Conservation (phyloP, 2,329 filamentous ascomycete genomes). For the Epichloe typhina region DNA sequence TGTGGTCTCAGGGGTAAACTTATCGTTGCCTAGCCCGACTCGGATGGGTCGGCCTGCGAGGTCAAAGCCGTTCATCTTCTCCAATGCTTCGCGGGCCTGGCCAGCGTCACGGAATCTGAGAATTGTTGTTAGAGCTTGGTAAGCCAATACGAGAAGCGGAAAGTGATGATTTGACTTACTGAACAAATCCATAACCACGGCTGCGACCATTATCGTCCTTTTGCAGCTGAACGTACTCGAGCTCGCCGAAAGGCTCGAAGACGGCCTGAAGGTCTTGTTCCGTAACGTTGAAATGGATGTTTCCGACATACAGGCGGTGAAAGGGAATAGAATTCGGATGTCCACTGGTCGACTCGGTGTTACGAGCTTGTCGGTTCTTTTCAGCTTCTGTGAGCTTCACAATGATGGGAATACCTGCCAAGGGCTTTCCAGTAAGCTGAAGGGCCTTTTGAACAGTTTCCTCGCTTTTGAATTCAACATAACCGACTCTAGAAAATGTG, state of each 20-base stretch:
- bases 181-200: conserved; percentile 94
- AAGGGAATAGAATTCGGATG: conserved; percentile 82
- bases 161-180: conserved; percentile 48
- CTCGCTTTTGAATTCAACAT: conserved; percentile 97
- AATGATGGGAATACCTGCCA: conserved; percentile 97
- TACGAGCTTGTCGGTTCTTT: conserved; percentile 94
- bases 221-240: conserved; percentile 94
- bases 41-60: conserved; percentile 93
- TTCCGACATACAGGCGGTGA: conserved; percentile 95
- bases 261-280: conserved; percentile 92
- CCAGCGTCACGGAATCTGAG: conserved; percentile 74
- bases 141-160: not conserved
- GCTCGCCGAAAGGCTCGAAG: conserved; percentile 93
- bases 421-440: conserved; percentile 95
- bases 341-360: conserved; percentile 52
- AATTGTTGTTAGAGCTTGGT: not conserved
- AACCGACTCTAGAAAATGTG: conserved; percentile 63
- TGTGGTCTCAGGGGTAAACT: conserved; percentile 96
- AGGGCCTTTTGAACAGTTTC: conserved; percentile 87
- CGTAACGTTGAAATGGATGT: conserved; percentile 98
- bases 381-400: conserved; percentile 97
- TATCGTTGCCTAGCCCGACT: conserved; percentile 98
- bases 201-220: conserved; percentile 82
- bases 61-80: conserved; percentile 99
- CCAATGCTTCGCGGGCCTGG: conserved; percentile 84